These are phyloP conservation scores for Podila horticola DNA, from an alignment of 192 early-diverging fungal genomes.

Conservation along the genomic window DNA sequence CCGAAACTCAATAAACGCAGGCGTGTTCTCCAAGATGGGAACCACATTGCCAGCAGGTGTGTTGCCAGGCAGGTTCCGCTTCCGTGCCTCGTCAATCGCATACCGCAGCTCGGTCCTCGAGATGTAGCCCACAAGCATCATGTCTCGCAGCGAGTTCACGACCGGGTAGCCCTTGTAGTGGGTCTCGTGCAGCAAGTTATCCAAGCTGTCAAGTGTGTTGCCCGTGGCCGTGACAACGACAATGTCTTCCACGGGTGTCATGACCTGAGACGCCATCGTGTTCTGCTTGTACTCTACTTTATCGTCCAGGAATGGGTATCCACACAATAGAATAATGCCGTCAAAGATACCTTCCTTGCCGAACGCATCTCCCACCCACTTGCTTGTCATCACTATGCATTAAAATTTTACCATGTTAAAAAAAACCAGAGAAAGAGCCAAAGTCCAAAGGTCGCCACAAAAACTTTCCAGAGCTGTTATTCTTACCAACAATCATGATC, in stretches of 20 bases:
- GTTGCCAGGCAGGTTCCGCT: constrained; percentile 34
- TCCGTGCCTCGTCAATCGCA: constrained; percentile 51
- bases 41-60: constrained; percentile 51
- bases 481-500: constrained; percentile 82
- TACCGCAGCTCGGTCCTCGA: constrained; percentile 66
- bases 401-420: not conserved
- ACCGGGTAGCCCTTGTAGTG: constrained; percentile 80
- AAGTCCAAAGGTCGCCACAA: constrained; percentile 25
- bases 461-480: no score
- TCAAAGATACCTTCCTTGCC: constrained; percentile 77
- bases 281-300: constrained; percentile 66
- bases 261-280: constrained; percentile 67
- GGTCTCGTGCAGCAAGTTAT: constrained; percentile 60
- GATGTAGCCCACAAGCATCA: constrained; percentile 78
- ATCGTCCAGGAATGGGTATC: constrained; percentile 74
- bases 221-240: constrained; percentile 59
- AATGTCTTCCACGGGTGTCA: constrained; percentile 70
- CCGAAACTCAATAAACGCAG: constrained; percentile 64
- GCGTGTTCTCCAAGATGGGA: constrained; percentile 41
- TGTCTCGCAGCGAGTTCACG: constrained; percentile 64
- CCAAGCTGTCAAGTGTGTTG: constrained; percentile 55
- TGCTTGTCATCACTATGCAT: constrained; percentile 75
- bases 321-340: constrained; percentile 61
- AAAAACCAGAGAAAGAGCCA: not conserved
- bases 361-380: constrained; percentile 79